These are phyloP conservation scores for Trifolium fragiferum DNA, from an alignment of 306 rosid species.

Conservation along the genomic window DNA sequence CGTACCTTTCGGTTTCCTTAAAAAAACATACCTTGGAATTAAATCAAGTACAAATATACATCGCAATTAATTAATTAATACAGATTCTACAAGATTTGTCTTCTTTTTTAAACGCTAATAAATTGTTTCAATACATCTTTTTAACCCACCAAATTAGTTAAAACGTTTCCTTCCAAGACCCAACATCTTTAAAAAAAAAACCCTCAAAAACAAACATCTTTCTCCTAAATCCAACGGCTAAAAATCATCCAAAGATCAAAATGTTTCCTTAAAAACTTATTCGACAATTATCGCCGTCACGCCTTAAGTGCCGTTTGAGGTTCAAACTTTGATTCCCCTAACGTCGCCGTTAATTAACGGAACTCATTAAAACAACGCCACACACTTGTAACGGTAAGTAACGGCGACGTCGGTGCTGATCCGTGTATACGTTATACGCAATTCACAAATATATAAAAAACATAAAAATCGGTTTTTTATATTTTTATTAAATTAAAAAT, in stretches of 20 bases:
- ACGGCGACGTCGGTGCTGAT: constrained; percentile 84
- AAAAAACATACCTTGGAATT: not conserved
- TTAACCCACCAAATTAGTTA: constrained; percentile 42
- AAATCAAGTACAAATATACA: not conserved
- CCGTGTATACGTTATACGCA: constrained; percentile 53
- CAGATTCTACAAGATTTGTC: not conserved
- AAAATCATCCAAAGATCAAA: constrained; percentile 35
- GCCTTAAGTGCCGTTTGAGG: constrained; percentile 78
- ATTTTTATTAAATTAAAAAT: constrained; percentile 35
- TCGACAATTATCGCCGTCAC: constrained; percentile 50
- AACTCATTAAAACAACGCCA: not conserved
- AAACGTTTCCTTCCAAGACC: constrained; percentile 42
- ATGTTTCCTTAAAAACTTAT: constrained; percentile 32
- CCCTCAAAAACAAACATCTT: not conserved
- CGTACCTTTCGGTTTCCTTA: no score
- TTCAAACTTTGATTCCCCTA: constrained; percentile 59
- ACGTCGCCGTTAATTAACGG: constrained; percentile 56
- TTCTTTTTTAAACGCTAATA: not conserved
- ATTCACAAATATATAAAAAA: constrained; percentile 13
- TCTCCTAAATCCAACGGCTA: constrained; percentile 54
- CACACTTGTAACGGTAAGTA: constrained; percentile 60
- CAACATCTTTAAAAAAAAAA: not conserved
- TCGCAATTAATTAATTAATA: not conserved
- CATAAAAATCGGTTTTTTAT: constrained; percentile 9
- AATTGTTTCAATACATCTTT: constrained; percentile 19